Percentiles rank a stretch among this genome's conserved stretches.
Evolutionary conservation across 768 basidiomycete species (phyloP).

Genomic region (Ramaria sp.): DNA sequence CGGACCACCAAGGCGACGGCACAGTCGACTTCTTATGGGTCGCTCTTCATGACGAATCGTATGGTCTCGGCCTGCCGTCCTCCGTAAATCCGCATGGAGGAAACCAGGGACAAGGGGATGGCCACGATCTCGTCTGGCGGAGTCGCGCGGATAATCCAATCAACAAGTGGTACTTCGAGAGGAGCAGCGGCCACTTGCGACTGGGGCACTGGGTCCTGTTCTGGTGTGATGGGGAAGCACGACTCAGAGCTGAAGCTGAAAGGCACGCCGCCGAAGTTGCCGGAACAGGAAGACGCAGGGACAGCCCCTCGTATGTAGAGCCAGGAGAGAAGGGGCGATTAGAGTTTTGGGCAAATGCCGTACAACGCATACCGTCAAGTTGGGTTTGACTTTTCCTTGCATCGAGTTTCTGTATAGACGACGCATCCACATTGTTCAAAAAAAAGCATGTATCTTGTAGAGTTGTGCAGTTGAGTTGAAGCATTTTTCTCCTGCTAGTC

Average conservation of each 20-base stretch:
- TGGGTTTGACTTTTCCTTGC: slow-evolving; percentile 41
- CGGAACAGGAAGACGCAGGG: slow-evolving; percentile 46
- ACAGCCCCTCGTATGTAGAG: slow-evolving; percentile 62
- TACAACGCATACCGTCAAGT: slow-evolving; percentile 63
- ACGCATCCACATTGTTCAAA: background rate
- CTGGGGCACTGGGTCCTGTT: slow-evolving; percentile 88
- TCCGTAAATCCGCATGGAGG: slow-evolving; percentile 95
- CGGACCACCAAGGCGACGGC: slow-evolving; percentile 92
- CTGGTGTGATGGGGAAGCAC: slow-evolving; percentile 96
- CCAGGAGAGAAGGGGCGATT: slow-evolving; percentile 69
- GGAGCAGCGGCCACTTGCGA: slow-evolving; percentile 82
- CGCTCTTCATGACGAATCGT: slow-evolving; percentile 95
- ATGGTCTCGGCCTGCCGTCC: slow-evolving; percentile 87
- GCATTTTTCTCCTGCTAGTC: no score
- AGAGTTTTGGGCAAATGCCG: slow-evolving; percentile 53
- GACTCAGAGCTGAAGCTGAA: slow-evolving; percentile 37
- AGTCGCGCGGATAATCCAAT: slow-evolving; percentile 88
- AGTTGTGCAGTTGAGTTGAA: background rate
- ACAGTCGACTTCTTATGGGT: slow-evolving; percentile 99
- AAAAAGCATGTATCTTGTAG: background rate
- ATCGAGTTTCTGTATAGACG: background rate
- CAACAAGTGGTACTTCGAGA: slow-evolving; percentile 99
- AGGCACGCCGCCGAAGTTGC: slow-evolving; percentile 31
- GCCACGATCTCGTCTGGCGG: slow-evolving; percentile 94
- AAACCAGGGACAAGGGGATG: slow-evolving; percentile 77